These are phyloP conservation scores for Pseudopyrenochaeta lycopersici DNA, from an alignment of 2,329 filamentous ascomycete species.

Conservation along the genomic window DNA sequence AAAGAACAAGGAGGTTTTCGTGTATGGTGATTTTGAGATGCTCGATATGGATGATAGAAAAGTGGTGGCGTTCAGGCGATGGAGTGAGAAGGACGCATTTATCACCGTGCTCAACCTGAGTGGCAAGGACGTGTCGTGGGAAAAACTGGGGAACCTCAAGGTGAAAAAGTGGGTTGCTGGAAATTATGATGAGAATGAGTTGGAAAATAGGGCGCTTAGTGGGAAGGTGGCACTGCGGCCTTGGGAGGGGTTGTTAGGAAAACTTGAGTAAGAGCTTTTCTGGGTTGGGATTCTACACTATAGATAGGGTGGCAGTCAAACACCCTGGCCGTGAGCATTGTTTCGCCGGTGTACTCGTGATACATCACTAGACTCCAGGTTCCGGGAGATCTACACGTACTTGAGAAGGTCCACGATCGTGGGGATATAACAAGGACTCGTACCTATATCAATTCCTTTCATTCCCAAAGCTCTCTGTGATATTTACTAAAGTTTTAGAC, in stretches of 20 bases:
- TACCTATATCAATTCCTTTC: no score
- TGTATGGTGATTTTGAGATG: constrained; percentile 68
- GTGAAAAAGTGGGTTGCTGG: constrained; percentile 48
- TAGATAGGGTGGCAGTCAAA: neutral
- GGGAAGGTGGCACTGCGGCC: constrained; percentile 37
- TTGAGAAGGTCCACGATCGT: no score
- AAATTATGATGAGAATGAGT: constrained; percentile 43
- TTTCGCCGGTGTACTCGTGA: no score
- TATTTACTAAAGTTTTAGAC: no score
- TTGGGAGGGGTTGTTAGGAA: constrained; percentile 48
- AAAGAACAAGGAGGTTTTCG: constrained; percentile 66
- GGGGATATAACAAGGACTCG: no score
- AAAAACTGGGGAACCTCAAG: constrained; percentile 32
- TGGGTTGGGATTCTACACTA: no score
- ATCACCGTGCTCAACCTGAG: constrained; percentile 47
- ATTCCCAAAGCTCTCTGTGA: no score
- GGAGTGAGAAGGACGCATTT: constrained; percentile 36
- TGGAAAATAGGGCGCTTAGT: constrained; percentile 24
- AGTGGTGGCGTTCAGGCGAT: constrained; percentile 44
- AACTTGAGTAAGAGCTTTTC: constrained; percentile 20
- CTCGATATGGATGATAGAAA: constrained; percentile 57
- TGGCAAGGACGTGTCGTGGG: constrained; percentile 39
- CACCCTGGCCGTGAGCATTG: no score
- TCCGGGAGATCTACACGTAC: no score
- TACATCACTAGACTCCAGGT: no score